These are phyloP conservation scores for Leishmania major DNA, from an alignment of 208 protist species.

Conservation along the genomic window DNA sequence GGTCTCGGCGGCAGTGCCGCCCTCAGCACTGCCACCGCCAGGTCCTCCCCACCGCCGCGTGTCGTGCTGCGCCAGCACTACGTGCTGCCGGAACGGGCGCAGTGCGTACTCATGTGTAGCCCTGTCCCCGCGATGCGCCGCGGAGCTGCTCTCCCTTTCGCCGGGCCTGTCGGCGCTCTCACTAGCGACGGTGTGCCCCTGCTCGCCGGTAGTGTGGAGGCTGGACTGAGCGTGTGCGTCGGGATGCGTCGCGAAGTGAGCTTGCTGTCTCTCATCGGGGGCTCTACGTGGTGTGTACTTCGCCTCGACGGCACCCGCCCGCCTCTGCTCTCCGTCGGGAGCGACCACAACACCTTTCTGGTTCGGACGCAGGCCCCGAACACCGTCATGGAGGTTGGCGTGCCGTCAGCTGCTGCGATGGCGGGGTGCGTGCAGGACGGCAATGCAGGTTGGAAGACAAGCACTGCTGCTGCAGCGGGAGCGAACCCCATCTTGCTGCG, in stretches of 20 bases:
- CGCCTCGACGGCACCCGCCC: conserved; percentile 39
- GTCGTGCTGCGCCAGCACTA: conserved; percentile 34
- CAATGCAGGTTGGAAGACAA: background rate
- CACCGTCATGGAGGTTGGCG: conserved; percentile 36
- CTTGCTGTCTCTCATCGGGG: conserved; percentile 57
- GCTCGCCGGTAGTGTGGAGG: conserved; percentile 18
- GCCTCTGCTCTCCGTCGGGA: conserved; percentile 35
- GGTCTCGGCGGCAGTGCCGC: background rate
- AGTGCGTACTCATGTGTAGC: conserved; percentile 40
- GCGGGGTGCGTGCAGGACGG: conserved; percentile 8
- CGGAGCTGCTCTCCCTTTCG: background rate
- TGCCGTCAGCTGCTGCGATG: conserved; percentile 23
- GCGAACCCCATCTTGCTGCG: conserved; percentile 19
- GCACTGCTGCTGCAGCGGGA: background rate
- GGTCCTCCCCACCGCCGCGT: conserved; percentile 8
- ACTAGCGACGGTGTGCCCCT: background rate
- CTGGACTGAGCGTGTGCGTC: conserved; percentile 58
- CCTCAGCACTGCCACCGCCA: background rate
- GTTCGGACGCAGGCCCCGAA: conserved; percentile 28
- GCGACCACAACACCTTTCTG: conserved; percentile 34
- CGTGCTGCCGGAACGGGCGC: conserved; percentile 58
- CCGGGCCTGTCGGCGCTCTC: background rate
- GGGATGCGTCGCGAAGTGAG: conserved; percentile 69
- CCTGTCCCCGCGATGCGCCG: conserved; percentile 10
- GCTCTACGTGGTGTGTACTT: conserved; percentile 59